Evolutionary conservation across 768 basidiomycete genomes (phyloP).

Genomic region (Xerocomellus intermedius): DNA sequence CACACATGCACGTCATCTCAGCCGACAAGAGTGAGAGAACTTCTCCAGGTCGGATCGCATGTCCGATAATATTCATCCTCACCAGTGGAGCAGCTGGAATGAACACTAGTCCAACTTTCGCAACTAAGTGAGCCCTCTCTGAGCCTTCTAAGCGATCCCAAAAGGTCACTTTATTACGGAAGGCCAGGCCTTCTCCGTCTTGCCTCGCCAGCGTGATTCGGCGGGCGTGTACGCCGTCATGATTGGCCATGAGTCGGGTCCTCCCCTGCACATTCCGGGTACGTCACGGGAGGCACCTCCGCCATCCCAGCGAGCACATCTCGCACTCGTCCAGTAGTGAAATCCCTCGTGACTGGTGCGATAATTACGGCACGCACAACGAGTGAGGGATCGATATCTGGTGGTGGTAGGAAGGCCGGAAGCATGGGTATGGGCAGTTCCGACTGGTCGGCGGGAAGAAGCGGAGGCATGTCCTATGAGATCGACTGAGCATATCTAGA

Average conservation of each 20-base stretch:
- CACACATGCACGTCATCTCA: constrained; percentile 19
- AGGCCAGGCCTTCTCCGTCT: too few relatives aligned
- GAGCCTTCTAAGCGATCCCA: too few relatives aligned
- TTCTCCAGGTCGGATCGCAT: constrained; percentile 14
- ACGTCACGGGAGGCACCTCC: constrained; percentile 16
- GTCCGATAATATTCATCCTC: constrained; percentile 11
- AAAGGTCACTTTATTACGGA: too few relatives aligned
- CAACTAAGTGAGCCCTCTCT: too few relatives aligned
- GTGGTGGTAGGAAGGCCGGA: constrained; percentile 40
- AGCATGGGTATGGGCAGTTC: constrained; percentile 42
- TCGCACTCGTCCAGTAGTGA: constrained; percentile 36
- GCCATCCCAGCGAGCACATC: constrained; percentile 24
- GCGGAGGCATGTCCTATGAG: constrained; percentile 16
- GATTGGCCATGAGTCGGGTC: background rate
- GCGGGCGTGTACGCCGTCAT: background rate
- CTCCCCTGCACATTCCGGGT: constrained; percentile 19
- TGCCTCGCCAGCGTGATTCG: background rate
- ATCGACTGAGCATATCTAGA: constrained; percentile 4
- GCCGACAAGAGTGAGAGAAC: constrained; percentile 13
- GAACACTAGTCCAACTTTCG: too few relatives aligned
- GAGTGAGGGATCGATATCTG: constrained; percentile 42
- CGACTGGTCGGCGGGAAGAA: constrained; percentile 28
- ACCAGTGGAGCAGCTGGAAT: too few relatives aligned
- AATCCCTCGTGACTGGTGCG: constrained; percentile 41
- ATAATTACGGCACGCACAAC: constrained; percentile 57